Percentiles rank a stretch among this genome's conserved stretches.
phyloP scores from a whole-genome alignment of 345 rosid species.

The Luvunga scandens region DNA sequence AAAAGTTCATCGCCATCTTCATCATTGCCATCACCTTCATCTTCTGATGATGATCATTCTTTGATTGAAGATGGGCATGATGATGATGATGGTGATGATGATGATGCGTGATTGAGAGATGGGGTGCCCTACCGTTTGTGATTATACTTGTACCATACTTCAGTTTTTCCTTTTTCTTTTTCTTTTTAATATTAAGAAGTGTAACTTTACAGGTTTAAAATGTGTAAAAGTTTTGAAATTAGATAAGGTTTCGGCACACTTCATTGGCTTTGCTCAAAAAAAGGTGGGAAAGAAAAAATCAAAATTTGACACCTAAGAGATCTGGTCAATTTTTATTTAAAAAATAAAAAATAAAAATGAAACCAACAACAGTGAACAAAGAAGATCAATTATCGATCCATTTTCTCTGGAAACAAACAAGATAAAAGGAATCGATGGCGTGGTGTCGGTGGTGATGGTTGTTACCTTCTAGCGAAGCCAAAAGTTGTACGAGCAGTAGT shows the following conservation, averaged over 20 bases:
- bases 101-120: constrained; percentile 14
- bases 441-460: constrained; percentile 24
- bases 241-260: not conserved
- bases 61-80: not conserved
- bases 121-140: not conserved
- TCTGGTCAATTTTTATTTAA: too few relatives aligned
- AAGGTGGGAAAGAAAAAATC: constrained; percentile 4
- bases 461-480: not conserved
- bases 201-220: constrained; percentile 18
- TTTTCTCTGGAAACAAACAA: constrained; percentile 2
- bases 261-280: constrained; percentile 7
- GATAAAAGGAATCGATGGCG: not conserved
- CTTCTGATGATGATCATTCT: constrained; percentile 1
- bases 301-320: not conserved
- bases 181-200: constrained; percentile 1
- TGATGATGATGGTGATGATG: constrained; percentile 24
- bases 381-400: not conserved
- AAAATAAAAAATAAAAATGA: not conserved
- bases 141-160: constrained; percentile 13
- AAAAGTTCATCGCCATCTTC: constrained; percentile 31
- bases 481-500: not conserved
- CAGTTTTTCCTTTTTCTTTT: not conserved
- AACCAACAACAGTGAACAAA: too few relatives aligned
- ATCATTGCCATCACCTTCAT: constrained; percentile 21
- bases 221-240: constrained; percentile 7